Base-by-base conservation (phyloP, 2,329 filamentous ascomycete genomes). In the Neoscytalidium dimidiatum region DNA sequence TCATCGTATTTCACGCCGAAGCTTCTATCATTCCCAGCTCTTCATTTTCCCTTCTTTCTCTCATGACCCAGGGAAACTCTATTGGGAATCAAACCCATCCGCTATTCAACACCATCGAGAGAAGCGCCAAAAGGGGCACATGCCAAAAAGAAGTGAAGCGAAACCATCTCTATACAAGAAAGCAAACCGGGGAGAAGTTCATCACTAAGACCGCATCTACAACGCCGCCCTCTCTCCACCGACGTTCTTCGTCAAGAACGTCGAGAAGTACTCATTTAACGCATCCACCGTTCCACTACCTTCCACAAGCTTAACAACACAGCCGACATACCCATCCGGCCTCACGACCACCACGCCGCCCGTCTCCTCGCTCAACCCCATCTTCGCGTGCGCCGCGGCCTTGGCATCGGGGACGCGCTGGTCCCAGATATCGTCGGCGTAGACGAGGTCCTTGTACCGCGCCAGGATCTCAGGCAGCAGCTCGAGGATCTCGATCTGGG, bases 321-420 rank as follows among this genome's bases (percentile, higher is more conserved):
- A 85, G 23, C 90, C 92, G 29, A 97, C 90, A 75, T 97, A 95
- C 7, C 92, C 92, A 76, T 97, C 93, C 0, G 94, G 93, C 49
- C 93, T 82, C 7, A 96, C 91, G 9, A 97, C 90, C 1, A 96
- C 89, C 1, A 97, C 86, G 64, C 90, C 92, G 11, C 92, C 92
- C 67, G 81, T 84, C 67, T 91, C 87, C 72, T 90, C 82, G 68
- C 90, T 85, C 28, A 97, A 76, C 0, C 94, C 94, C 84, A 96
- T 90, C 84, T 96, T 97, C 46, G 89, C 88, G 77, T 97, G 94
- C 4, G 92, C 92, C 2, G 91, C 84, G 4, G 90, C 92, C 70
- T 83, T 84, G 1, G 91, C 89, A 21, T 89, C 82, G 0, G 90
- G 88, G 0, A 92, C 89, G 6, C 86, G 83, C 48, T 85, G 82